Percentiles rank a stretch among this genome's conserved stretches.
These are phyloP conservation scores for Ogataea methanolica DNA, from an alignment of 805 yeast species.

Conservation along the genomic window DNA sequence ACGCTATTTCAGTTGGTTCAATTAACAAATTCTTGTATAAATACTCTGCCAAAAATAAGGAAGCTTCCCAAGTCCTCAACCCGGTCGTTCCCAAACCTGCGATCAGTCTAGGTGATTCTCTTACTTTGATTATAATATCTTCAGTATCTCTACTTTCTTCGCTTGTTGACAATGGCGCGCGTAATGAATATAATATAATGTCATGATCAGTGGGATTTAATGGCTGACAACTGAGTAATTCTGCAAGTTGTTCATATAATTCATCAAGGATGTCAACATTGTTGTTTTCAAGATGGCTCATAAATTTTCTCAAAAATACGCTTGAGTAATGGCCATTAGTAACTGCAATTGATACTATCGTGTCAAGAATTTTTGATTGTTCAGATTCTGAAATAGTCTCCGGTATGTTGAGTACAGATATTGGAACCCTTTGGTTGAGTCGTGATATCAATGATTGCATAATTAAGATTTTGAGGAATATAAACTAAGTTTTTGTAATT, in stretches of 20 bases:
- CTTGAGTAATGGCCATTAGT: slow-evolving; percentile 52
- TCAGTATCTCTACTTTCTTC: background rate
- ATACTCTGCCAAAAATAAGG: slow-evolving; percentile 57
- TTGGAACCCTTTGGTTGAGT: slow-evolving; percentile 29
- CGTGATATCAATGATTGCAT: slow-evolving; percentile 22
- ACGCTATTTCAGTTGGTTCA: background rate
- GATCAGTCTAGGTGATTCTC: slow-evolving; percentile 60
- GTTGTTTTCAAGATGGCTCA: slow-evolving; percentile 30
- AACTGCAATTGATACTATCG: slow-evolving; percentile 20
- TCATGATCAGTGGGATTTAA: slow-evolving; percentile 36
- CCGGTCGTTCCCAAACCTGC: slow-evolving; percentile 86
- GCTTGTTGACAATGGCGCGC: slow-evolving; percentile 2
- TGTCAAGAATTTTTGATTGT: slow-evolving; percentile 20
- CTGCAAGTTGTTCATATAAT: slow-evolving; percentile 37
- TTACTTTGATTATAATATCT: slow-evolving; percentile 30
- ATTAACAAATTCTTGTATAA: slow-evolving; percentile 24
- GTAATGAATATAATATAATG: slow-evolving; percentile 31
- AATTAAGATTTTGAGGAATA: background rate
- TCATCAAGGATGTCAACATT: slow-evolving; percentile 32
- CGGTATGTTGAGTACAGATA: slow-evolving; percentile 9
- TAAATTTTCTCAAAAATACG: slow-evolving; percentile 38
- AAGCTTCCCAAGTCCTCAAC: slow-evolving; percentile 90
- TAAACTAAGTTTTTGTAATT: background rate
- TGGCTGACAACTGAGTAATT: slow-evolving; percentile 31
- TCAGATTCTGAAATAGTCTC: slow-evolving; percentile 3